These are phyloP conservation scores for Exophiala sp. DNA, from an alignment of 2,329 filamentous ascomycete genomes.

Conservation along the genomic window DNA sequence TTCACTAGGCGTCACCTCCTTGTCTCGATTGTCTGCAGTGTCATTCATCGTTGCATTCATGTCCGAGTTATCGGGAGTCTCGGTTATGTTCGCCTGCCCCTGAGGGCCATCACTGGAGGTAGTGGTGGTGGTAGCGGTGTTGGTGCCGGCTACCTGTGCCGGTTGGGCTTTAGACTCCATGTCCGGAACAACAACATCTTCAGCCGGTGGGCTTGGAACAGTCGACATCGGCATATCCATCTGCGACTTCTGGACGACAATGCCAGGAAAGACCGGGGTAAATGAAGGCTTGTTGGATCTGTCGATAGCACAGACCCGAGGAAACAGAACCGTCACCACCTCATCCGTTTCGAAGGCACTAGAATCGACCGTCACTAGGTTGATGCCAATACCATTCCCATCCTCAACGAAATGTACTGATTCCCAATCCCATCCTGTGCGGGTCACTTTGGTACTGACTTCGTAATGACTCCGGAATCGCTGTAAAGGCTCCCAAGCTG, in stretches of 20 bases:
- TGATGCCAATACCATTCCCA: background rate
- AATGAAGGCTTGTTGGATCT: slow-evolving; percentile 11
- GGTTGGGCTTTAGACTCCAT: background rate
- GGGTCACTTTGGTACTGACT: slow-evolving; percentile 5
- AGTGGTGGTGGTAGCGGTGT: too few relatives aligned
- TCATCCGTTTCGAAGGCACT: slow-evolving; percentile 2
- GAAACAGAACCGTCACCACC: slow-evolving; percentile 10
- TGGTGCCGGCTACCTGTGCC: too few relatives aligned
- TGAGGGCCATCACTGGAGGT: too few relatives aligned
- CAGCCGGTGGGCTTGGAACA: too few relatives aligned
- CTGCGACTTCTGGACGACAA: slow-evolving; percentile 13
- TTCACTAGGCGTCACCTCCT: too few relatives aligned
- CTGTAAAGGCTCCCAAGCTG: slow-evolving; percentile 9
- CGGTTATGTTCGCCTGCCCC: too few relatives aligned
- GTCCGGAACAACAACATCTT: background rate
- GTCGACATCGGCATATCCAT: background rate
- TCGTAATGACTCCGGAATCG: slow-evolving; percentile 12
- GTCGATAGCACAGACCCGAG: slow-evolving; percentile 12
- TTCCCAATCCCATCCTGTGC: slow-evolving; percentile 6
- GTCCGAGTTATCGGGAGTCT: too few relatives aligned
- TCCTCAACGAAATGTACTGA: background rate
- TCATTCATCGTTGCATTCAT: too few relatives aligned
- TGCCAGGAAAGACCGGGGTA: slow-evolving; percentile 11
- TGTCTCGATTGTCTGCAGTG: too few relatives aligned
- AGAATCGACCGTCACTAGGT: slow-evolving; percentile 7